Base-by-base conservation (phyloP, 768 basidiomycete species). In the Neoboletus brunneissimus region DNA sequence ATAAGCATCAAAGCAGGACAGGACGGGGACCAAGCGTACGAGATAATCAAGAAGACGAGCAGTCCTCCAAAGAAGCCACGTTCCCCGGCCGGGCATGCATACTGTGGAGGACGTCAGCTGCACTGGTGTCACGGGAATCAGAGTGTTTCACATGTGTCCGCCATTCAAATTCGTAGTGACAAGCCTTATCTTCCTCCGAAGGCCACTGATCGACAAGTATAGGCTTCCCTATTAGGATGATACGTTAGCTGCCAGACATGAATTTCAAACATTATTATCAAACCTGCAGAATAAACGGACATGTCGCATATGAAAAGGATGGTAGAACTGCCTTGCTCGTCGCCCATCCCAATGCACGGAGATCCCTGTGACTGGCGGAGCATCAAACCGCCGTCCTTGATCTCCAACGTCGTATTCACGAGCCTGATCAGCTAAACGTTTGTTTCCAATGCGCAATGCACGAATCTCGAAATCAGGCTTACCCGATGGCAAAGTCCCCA, bases 141-240 rank as follows among this genome's bases (percentile, higher is more conserved):
- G 31, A n/a, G 27, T 23, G 29, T 70, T 82, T 64, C 61, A 93
- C 91, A 62, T 84, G 84, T 5, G 89, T 93, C 53, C 80, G 77
- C 93, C 93, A 95, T 74, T 94, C 91, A 38, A 95, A 72, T 55
- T 88, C 81, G 67, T 86, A 94, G 13, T 84, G 81, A 68, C 93
- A 95, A n/a, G 83, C 83, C 27, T 66, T 66, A 10, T 86, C 81
- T 34, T 87, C 84, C 16, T 82, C 80, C 10, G 75, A 74, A 9
- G 84, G 82, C 23, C 92, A 80, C 48, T 88, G 84, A 2, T 82
- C 85, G 3, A 91, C 70, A 5, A 94, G 76, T 16, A 73, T 64
- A 8, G 84, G 84, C 44, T 69, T 67, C 9, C 83, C 83, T 76
- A 13, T 52, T 29, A 34, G 0, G 41, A 46, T 22, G 38, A 27